Evolutionary conservation across 2,329 filamentous ascomycete genomes (phyloP), one percentile per base, ranked within the genome.

Genomic region (Ambrosiella xylebori): DNA sequence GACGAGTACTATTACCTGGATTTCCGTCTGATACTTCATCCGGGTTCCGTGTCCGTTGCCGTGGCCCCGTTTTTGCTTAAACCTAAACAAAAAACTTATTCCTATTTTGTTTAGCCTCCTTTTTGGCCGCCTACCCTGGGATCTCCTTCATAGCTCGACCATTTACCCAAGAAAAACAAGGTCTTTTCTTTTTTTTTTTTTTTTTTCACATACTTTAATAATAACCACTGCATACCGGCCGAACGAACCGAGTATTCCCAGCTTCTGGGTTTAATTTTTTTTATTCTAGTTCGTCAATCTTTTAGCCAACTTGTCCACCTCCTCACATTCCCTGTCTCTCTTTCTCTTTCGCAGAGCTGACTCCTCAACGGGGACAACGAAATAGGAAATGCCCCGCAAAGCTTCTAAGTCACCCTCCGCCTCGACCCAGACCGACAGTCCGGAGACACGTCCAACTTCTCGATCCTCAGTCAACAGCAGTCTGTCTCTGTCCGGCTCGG

Each of bases 341-440:
- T 47, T 47, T 17, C 11, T 17, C 7, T 17, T 17, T 13, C n/a
- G n/a, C 44, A n/a, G 8, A 8, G 44, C n/a, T 15, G n/a, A 47
- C 44, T 8, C 44, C n/a, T 15, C 44, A 6, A n/a, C 44, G 7
- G 19, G 44, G 44, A 47, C 9, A 47, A 17, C 44, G 19, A 17
- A 5, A 8, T 58, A 36, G 56, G 41, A 15, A 47, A 56, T 56
- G 57, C 52, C 57, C 57, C 57, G 57, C 53, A 56, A 59, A 53
- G 52, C 54, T 37, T 59, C 53, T 19, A 56, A 50, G 15, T 47
- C 57, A 53, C 44, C 54, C 54, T 59, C 53, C 15, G 13, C 41
- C 19, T 54, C 57, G 13, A 58, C 49, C 40, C 57, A 58, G 36
- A 59, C 53, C 27, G 44, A 47, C 44, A 47, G 44, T 59, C 51